Base-by-base conservation (phyloP, 2,329 filamentous ascomycete species). In the Botrytis porri region DNA sequence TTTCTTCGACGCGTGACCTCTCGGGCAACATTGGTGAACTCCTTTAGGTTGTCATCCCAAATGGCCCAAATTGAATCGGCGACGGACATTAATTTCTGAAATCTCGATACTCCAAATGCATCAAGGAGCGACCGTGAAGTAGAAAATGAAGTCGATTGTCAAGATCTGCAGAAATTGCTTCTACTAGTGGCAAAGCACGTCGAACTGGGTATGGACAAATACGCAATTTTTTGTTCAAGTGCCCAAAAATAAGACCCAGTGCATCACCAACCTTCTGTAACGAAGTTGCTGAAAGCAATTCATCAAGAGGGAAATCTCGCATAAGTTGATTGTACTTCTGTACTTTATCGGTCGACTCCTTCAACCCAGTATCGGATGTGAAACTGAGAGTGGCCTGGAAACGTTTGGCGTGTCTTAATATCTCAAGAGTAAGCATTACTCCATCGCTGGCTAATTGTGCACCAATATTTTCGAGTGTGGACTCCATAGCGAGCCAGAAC, bases 311-410 rank as follows among this genome's bases (percentile, higher is more conserved):
- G 76, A 99, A 98, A 81, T 99, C 97, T 75, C 96, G 92, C 93
- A 99, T 98, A 37, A 99, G 88, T 84, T 97, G 93, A 81, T 99
- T 99, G 86, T 98, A 99, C 83, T 98, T 98, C 82, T 97, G 94
- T 64, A 99, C 97, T 81, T 93, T 92, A 75, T 99, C 96, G 82
- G 95, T 96, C 37, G 94, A 94, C 83, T 99, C 96, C 82, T 97
- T 97, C 81, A 99, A 83, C 4, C 96, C 95, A 51, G 96, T 99
- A 82, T 99, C 97, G 3, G 96, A 93, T 51, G 92, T 92, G 81
- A 99, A 98, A 84, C 95, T 98, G 79, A 98, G 93, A 3, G 95
- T 98, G 18, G 96, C 95, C 83, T 98, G 95, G 83, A 98, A 98
- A 80, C 97, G 93, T 84, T 99, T 99, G 67, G 95, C 97, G 81